These are phyloP conservation scores for Arthrobotrys pseudoclavata DNA, from an alignment of 2,329 filamentous ascomycete species.

Conservation along the genomic window DNA sequence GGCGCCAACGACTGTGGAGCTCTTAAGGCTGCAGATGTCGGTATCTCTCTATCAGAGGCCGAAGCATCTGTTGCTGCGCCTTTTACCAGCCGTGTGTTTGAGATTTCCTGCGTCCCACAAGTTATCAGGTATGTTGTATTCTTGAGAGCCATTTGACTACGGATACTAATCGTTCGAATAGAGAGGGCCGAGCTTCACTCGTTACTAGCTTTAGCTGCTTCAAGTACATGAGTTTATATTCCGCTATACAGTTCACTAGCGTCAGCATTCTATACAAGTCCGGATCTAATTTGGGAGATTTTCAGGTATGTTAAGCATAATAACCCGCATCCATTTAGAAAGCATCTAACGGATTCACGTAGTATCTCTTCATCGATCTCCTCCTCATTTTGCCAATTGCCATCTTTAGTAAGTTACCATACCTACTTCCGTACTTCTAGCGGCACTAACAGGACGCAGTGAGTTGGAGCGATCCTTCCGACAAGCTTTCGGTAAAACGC, in stretches of 20 bases:
- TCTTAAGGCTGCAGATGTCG: conserved; percentile 95
- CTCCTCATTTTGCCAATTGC: conserved; percentile 93
- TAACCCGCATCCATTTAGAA: conserved; percentile 16
- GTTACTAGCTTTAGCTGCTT: conserved; percentile 99
- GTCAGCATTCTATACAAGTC: conserved; percentile 96
- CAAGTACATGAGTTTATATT: conserved; percentile 99
- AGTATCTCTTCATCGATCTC: conserved; percentile 95
- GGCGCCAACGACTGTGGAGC: conserved; percentile 98
- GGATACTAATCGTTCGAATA: conserved; percentile 55
- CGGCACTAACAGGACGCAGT: conserved; percentile 69
- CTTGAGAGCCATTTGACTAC: not conserved
- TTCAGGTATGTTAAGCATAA: conserved; percentile 74
- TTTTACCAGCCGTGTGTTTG: conserved; percentile 94
- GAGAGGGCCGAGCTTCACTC: conserved; percentile 91
- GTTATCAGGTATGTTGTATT: conserved; percentile 77
- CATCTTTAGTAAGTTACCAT: conserved; percentile 79
- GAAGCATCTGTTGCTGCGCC: conserved; percentile 98
- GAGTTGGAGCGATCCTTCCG: conserved; percentile 93
- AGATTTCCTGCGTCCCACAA: conserved; percentile 93
- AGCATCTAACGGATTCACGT: not conserved
- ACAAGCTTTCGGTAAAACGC: conserved; percentile 81
- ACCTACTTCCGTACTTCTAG: not conserved
- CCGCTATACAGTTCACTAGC: conserved; percentile 97
- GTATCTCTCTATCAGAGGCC: conserved; percentile 95
- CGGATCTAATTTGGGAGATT: conserved; percentile 94